Base-by-base conservation (phyloP, 225 moss, liverwort and hornwort species). In the Bryum argenteum region DNA sequence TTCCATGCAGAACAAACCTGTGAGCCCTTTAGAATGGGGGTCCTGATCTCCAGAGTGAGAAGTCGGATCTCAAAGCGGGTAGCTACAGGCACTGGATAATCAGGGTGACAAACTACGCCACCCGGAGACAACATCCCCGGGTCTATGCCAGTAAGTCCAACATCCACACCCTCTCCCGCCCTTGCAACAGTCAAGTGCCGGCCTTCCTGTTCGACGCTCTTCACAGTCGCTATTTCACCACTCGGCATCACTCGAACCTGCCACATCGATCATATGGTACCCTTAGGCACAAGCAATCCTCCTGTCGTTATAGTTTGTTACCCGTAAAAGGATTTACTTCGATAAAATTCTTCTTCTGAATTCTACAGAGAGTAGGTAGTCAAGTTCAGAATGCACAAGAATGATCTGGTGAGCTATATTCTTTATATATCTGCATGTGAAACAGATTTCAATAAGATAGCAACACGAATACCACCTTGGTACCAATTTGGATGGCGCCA, bases 241-340 rank as follows among this genome's bases (percentile, higher is more conserved):
- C 75, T 79, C 3, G 97, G 97, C 97, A 98, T 91, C 61, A 98
- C 92, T 58, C 92, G 84, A 44, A 94, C 92, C 96, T 96, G 86
- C 76, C 79, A 56, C 41, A 64, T 66, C 43, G 57, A 60, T 52
- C 43, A 73, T 26, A 63, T 7, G 22, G 63, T 43, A 28, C 26
- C 8, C 40, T 68, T 47, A 22, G 11, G 40, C 22, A 70, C n/a
- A 78, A 41, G 48, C 8, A 17, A 12, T 20, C 26, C 13, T 51
- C 58, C 52, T 66, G 18, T 65, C 60, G 20, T 8, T 11, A 17
- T n/a, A 24, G 21, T 69, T 38, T 8, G 3, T 11, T 54, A 48
- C 12, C 8, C 28, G 38, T 15, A 52, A 53, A 63, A 21, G 23
- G 33, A 33, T 4, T 5, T 33, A 33, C 33, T 2, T 3, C 0